Evolutionary conservation across 352 stramenopile genomes (phyloP).

Genomic region (Globisporangium emineosum): DNA sequence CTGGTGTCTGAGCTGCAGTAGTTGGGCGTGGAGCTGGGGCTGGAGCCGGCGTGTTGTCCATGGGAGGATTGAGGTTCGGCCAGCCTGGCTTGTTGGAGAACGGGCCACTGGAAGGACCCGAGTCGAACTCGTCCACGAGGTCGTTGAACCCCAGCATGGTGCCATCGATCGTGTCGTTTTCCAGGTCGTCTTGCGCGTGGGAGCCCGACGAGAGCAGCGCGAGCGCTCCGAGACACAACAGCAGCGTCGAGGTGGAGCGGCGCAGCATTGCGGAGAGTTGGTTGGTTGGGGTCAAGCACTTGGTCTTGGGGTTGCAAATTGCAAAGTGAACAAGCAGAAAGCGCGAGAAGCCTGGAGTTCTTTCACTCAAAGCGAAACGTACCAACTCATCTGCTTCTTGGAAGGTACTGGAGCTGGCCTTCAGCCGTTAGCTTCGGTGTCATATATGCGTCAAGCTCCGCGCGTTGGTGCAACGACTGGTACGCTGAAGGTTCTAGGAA

Average conservation of each 20-base stretch:
- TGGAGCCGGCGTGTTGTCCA: background rate
- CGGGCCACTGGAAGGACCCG: conserved; percentile 1
- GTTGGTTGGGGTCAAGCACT: conserved; percentile 4
- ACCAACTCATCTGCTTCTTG: background rate
- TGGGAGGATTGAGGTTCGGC: background rate
- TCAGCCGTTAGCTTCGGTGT: background rate
- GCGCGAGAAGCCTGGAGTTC: background rate
- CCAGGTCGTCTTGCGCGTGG: background rate
- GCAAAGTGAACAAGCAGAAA: conserved; percentile 4
- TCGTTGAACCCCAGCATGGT: background rate
- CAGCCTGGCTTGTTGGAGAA: conserved; percentile 11
- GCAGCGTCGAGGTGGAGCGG: background rate
- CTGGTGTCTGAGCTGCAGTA: background rate
- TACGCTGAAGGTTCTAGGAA: too few relatives aligned
- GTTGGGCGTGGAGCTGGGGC: background rate
- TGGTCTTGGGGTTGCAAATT: conserved; percentile 8
- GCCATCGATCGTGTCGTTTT: background rate
- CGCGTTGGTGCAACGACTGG: too few relatives aligned
- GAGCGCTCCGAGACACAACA: conserved; percentile 2
- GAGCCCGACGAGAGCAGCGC: background rate
- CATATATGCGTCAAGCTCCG: background rate
- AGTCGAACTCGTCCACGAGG: background rate
- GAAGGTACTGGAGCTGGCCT: background rate
- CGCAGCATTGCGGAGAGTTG: background rate
- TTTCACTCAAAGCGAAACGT: background rate